Evolutionary conservation across 306 rosid genomes (phyloP), one percentile per base, ranked within the genome.

Genomic region (Lathyrus sativus): DNA sequence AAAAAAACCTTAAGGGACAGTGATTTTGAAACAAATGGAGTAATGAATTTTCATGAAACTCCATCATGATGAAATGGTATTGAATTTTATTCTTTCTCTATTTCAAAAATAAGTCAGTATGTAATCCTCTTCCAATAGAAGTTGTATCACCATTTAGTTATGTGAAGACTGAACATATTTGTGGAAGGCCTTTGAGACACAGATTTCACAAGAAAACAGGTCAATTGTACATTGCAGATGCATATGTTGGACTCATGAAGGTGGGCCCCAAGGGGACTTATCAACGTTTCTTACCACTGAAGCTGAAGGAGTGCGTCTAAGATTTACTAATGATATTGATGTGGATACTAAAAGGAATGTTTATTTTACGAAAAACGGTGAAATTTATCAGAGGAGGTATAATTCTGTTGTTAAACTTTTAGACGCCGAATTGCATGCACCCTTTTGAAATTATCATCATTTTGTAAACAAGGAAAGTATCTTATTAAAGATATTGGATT

Each of bases 121-220:
- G 98, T 71, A 83, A 85, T 58, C 95, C 18, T 45, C 50, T 45
- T n/a, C 50, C 98, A 17, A 79, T 80, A 71, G 80, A 82, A 46
- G 77, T 87, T n/a, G 76, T 83, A 0, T 45, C 83, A 33, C 80
- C 93, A 37, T 56, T 88, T 33, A 87, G 96, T 74, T 90, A 90
- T 81, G 49, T 82, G 74, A 81, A 65, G 80, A 83, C 80, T 65
- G 98, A 92, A 62, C 96, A 92, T 81, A 86, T 92, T 29, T 92
- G 98, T 65, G 98, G 98, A 61, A 86, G 98, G 80, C 98, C 98
- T 69, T 62, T 92, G 80, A 96, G 98, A 46, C 88, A 90, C 11
- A 91, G 96, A 46, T 92, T 92, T 76, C 70, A 92, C 87, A 90
- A 90, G 91, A 90, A 86, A 79, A 88, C 98, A 11, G 98, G 96